A percentile compares a stretch with the other conserved stretches of the same genome.
Conservation (phyloP, 108 stramenopile species). For the Epithemia pelagica region DNA sequence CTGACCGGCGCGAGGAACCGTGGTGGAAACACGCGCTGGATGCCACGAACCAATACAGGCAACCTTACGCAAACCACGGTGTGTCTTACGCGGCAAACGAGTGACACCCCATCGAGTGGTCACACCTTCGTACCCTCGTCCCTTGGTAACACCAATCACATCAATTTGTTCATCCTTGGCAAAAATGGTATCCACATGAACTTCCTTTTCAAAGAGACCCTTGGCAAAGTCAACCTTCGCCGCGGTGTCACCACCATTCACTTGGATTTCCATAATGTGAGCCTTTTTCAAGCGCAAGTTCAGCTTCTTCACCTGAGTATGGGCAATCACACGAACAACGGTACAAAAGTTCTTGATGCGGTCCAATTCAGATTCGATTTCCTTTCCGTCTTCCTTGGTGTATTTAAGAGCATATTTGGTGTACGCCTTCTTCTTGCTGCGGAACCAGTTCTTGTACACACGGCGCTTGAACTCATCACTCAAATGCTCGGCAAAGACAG, state of each 20-base stretch:
- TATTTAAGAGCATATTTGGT: constrained; percentile 99
- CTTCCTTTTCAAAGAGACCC: constrained; percentile 95
- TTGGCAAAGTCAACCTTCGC: constrained; percentile 99
- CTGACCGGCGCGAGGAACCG: constrained; percentile 99
- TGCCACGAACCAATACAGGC: constrained; percentile 99
- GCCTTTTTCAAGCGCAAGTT: constrained; percentile 98
- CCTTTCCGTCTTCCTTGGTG: constrained; percentile 82
- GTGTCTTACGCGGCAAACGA: constrained; percentile 99
- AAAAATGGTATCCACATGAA: constrained; percentile 93
- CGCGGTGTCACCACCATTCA: constrained; percentile 96
- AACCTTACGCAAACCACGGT: constrained; percentile 99
- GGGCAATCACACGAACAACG: constrained; percentile 97
- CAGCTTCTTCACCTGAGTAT: constrained; percentile 97
- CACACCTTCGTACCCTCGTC: constrained; percentile 98
- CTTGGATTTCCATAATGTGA: constrained; percentile 99
- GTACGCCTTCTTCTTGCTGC: constrained; percentile 99
- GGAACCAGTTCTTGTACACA: constrained; percentile 99
- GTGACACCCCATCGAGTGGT: constrained; percentile 98
- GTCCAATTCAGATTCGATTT: constrained; percentile 93
- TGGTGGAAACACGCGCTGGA: constrained; percentile 95
- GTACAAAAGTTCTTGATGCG: constrained; percentile 98
- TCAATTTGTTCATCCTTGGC: constrained; percentile 95
- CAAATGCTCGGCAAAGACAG: constrained; percentile 99
- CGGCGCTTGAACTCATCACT: constrained; percentile 99
- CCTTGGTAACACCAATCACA: constrained; percentile 97